phyloP scores from a whole-genome alignment of 2,329 filamentous ascomycete species.

The Zopfia rhizophila region DNA sequence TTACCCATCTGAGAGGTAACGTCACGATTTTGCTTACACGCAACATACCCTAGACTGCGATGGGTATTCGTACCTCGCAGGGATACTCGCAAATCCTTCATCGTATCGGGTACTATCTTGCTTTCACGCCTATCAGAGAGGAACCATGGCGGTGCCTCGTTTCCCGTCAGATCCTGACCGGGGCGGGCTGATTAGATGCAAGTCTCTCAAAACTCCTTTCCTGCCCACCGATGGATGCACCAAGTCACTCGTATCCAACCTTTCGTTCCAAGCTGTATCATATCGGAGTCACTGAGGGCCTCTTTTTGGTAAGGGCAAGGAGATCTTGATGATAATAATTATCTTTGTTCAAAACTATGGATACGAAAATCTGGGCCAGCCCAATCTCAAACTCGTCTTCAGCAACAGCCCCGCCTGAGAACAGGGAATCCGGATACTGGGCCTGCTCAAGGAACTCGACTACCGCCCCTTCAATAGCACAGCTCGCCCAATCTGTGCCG shows the following conservation, averaged over 20 bases:
- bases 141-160: constrained; percentile 4
- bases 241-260: too few relatives aligned
- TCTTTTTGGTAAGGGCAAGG: too few relatives aligned
- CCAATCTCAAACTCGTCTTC: not conserved
- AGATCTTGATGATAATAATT: too few relatives aligned
- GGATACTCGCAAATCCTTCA: too few relatives aligned
- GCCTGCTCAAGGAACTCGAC: not conserved
- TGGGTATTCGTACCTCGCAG: too few relatives aligned
- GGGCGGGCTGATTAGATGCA: too few relatives aligned
- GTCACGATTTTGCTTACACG: not conserved
- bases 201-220: too few relatives aligned
- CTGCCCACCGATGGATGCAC: too few relatives aligned
- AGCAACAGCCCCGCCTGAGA: not conserved
- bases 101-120: too few relatives aligned
- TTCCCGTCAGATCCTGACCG: constrained; percentile 1
- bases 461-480: constrained; percentile 9
- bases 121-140: not conserved
- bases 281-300: too few relatives aligned
- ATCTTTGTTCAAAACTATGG: constrained; percentile 3
- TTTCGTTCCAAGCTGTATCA: too few relatives aligned
- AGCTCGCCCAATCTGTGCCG: constrained; percentile 14
- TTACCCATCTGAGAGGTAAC: not conserved
- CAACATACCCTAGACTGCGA: not conserved
- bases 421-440: not conserved
- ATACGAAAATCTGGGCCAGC: not conserved